A percentile compares a stretch with the other conserved stretches of the same genome.
Conservation (phyloP, 495 filamentous ascomycete species). For the Lasiosphaeria ovina region DNA sequence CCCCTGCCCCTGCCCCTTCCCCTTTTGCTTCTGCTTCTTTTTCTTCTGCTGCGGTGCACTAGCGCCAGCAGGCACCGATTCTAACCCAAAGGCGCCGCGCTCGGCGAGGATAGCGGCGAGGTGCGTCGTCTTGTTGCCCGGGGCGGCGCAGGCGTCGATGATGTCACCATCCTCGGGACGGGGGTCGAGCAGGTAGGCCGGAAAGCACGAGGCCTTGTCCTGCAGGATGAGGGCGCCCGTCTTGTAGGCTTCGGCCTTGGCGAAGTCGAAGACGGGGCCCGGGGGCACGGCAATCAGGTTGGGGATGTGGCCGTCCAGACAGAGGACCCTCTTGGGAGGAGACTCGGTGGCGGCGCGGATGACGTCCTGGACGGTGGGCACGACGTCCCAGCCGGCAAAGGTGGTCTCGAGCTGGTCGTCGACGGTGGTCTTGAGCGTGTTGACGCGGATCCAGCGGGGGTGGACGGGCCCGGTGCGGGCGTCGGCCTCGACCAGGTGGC, state of each 20-base stretch:
- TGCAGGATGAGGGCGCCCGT: slow-evolving; percentile 81
- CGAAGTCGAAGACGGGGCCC: slow-evolving; percentile 54
- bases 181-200: slow-evolving; percentile 76
- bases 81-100: slow-evolving; percentile 1
- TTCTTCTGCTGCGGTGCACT: not conserved
- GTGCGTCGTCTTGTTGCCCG: slow-evolving; percentile 97
- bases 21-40: not conserved
- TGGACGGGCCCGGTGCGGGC: slow-evolving; percentile 35
- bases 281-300: slow-evolving; percentile 78
- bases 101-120: slow-evolving; percentile 66
- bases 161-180: slow-evolving; percentile 61
- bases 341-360: slow-evolving; percentile 24
- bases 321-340: slow-evolving; percentile 29
- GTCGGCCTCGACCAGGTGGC: slow-evolving; percentile 51
- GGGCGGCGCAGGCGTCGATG: slow-evolving; percentile 88
- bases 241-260: slow-evolving; percentile 66
- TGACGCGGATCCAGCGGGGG: slow-evolving; percentile 88
- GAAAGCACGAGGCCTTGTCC: slow-evolving; percentile 96
- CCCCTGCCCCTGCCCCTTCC: no score
- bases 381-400: slow-evolving; percentile 57
- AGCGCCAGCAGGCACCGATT: no score
- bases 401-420: slow-evolving; percentile 67
- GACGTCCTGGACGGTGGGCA: slow-evolving; percentile 46
- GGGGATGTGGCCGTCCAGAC: slow-evolving; percentile 75
- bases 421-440: slow-evolving; percentile 68